Percentiles rank a stretch among this genome's conserved stretches.
Conservation (phyloP, 768 basidiomycete species). For the Xerocomus spinulosus region DNA sequence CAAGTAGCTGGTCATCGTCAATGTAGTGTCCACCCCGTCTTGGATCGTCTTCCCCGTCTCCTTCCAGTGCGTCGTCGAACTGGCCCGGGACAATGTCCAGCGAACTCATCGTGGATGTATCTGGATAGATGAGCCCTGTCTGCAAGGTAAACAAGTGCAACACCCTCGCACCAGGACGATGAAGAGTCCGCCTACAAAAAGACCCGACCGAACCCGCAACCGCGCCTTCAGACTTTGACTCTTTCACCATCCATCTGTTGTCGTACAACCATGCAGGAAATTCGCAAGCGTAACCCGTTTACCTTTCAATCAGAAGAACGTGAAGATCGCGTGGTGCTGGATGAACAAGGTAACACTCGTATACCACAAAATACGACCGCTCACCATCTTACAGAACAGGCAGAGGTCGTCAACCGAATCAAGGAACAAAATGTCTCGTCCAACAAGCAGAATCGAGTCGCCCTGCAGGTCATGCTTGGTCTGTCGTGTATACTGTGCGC, state of each 20-base stretch:
- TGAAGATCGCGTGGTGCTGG: constrained; percentile 35
- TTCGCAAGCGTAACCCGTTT: constrained; percentile 48
- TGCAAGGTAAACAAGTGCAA: constrained; percentile 16
- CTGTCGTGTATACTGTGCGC: constrained; percentile 47
- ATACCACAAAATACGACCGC: not conserved
- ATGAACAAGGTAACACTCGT: constrained; percentile 46
- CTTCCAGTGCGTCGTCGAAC: constrained; percentile 56
- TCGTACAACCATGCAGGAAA: constrained; percentile 25
- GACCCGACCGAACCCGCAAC: not conserved
- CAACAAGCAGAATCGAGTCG: constrained; percentile 38
- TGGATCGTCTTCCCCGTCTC: constrained; percentile 9
- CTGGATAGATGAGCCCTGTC: constrained; percentile 13
- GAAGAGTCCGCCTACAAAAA: constrained; percentile 13
- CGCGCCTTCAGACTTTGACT: not conserved
- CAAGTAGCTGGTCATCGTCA: constrained; percentile 35
- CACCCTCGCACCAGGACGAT: constrained; percentile 11
- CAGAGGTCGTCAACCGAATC: constrained; percentile 49
- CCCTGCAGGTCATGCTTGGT: constrained; percentile 39
- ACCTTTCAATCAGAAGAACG: constrained; percentile 32
- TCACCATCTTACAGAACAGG: constrained; percentile 47
- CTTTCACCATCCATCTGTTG: not conserved
- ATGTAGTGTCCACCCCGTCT: constrained; percentile 39
- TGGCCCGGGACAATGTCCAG: constrained; percentile 45
- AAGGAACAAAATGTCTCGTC: constrained; percentile 41
- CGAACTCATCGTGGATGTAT: constrained; percentile 18